A percentile compares a stretch with the other conserved stretches of the same genome.
Evolutionary conservation across 805 yeast genomes (phyloP).

Genomic region (Yarrowia deformans): DNA sequence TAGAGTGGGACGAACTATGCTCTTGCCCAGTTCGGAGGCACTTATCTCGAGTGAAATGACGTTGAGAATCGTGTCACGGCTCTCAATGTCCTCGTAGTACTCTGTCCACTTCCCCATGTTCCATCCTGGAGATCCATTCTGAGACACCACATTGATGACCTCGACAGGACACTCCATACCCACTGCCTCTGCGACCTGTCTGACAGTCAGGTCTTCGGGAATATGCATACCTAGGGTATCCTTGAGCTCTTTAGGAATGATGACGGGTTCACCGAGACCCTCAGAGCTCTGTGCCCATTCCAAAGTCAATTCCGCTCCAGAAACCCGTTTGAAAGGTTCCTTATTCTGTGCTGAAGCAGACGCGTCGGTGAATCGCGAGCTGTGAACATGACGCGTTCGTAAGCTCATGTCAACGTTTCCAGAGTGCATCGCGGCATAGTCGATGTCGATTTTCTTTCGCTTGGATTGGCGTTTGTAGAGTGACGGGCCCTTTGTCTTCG

Average conservation of each 20-base stretch:
- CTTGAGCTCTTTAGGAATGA: slow-evolving; percentile 52
- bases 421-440: slow-evolving; percentile 56
- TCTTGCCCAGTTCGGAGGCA: slow-evolving; percentile 58
- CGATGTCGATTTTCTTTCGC: slow-evolving; percentile 64
- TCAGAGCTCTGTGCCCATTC: slow-evolving; percentile 50
- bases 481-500: slow-evolving; percentile 57
- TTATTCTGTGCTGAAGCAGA: background rate
- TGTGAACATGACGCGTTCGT: slow-evolving; percentile 44
- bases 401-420: slow-evolving; percentile 45
- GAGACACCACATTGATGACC: slow-evolving; percentile 90
- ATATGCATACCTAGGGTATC: slow-evolving; percentile 57
- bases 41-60: slow-evolving; percentile 85
- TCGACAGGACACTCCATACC: slow-evolving; percentile 73
- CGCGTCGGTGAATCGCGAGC: slow-evolving; percentile 48
- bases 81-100: slow-evolving; percentile 60
- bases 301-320: slow-evolving; percentile 48
- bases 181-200: slow-evolving; percentile 61
- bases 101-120: slow-evolving; percentile 74
- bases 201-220: slow-evolving; percentile 65
- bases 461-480: slow-evolving; percentile 60
- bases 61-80: slow-evolving; percentile 69
- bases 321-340: slow-evolving; percentile 25
- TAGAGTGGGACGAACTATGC: slow-evolving; percentile 67
- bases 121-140: slow-evolving; percentile 69
- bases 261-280: slow-evolving; percentile 56